Evolutionary conservation across 2,329 filamentous ascomycete species (phyloP), one percentile per base, ranked within the genome.

Genomic region (Diaporthe aspalathi): DNA sequence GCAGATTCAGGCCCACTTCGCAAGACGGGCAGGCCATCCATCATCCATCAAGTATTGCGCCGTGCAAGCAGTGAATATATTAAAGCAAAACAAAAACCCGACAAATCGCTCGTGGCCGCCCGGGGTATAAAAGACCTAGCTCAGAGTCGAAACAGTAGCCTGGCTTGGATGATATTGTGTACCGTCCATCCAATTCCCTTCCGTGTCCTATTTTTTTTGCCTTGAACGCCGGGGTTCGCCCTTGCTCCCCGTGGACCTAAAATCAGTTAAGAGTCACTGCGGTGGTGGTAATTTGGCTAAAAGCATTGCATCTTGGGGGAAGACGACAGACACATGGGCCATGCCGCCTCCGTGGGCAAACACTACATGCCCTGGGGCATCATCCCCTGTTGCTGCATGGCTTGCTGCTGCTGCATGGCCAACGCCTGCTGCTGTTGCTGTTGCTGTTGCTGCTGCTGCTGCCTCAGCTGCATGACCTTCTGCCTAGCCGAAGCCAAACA

Each of bases 281-380:
- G 35, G 24, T 20, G n/a, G 54, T 50, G 20, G 35, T n/a, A 22
- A n/a, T 24, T 49, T 27, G 20, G 27, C 56, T 24, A 29, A 20
- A 27, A 38, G 60, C 60, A 8, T 27, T 8, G 12, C n/a, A 16
- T 22, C n/a, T 22, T 12, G 3, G 29, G 29, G 17, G 17, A n/a
- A 50, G 27, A 20, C 27, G 27, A 27, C 60, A 29, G 60, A 17
- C 17, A 17, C 9, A n/a, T 16, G 35, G 27, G 27, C 38, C 22
- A 11, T 60, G 8, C 17, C 24, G 56, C 38, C 56, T 17, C 24
- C 56, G 7, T 2, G 22, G 20, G 27, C 7, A 38, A n/a, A 56
- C 45, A 63, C 77, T 81, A 85, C 83, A 86, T 86, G 49, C 83
- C 84, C 74, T 86, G 84, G 24, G 83, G 84, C 85, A 87, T 87